Percentiles rank a stretch among this genome's conserved stretches.
Evolutionary conservation across 129 eudicot species (phyloP).

Genomic region (Saposhnikovia divaricata): DNA sequence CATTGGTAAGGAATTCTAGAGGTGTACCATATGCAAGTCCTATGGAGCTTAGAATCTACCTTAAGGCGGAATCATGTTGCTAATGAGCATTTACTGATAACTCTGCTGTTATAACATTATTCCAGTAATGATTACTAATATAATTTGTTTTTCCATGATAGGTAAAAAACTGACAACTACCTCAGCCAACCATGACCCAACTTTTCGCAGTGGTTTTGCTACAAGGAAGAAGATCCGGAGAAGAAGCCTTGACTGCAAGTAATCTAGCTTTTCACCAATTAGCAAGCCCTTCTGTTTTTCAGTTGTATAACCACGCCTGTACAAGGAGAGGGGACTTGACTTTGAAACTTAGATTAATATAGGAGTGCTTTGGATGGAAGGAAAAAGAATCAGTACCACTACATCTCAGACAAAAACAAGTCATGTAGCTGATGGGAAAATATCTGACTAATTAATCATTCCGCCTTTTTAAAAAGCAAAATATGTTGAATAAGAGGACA

Average conservation of each 20-base stretch:
- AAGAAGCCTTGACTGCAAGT: constrained; percentile 79
- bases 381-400: neutral
- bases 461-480: neutral
- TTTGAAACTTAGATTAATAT: constrained; percentile 16
- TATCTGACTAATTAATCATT: neutral
- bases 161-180: constrained; percentile 26
- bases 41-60: neutral
- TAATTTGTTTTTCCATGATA: neutral
- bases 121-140: neutral
- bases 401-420: neutral
- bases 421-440: neutral
- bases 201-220: constrained; percentile 58
- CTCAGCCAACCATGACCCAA: constrained; percentile 58
- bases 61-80: neutral
- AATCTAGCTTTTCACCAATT: constrained; percentile 80
- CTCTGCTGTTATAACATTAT: neutral
- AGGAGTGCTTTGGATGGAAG: neutral
- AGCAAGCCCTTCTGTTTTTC: constrained; percentile 86
- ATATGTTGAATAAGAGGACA: no score
- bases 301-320: constrained; percentile 92
- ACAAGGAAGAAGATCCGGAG: constrained; percentile 53
- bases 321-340: constrained; percentile 29
- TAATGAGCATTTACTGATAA: neutral
- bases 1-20: neutral
- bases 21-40: neutral